Conservation (phyloP, 2,329 filamentous ascomycete species). For the Colletotrichum euphorbiae region DNA sequence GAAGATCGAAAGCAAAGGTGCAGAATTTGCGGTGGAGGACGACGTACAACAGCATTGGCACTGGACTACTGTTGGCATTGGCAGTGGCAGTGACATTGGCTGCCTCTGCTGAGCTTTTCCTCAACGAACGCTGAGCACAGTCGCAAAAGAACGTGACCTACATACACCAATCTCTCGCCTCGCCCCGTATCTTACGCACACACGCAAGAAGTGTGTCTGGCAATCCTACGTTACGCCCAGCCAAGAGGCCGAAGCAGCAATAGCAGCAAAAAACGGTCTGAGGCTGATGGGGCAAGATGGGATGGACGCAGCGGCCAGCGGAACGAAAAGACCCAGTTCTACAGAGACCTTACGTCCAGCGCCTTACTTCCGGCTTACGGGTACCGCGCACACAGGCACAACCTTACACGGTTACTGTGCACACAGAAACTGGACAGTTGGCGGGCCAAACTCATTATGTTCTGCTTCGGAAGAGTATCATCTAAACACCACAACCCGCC, state of each 20-base stretch:
- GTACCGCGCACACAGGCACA: constrained; percentile 29
- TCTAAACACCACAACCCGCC: constrained; percentile 10
- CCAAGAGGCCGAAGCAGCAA: constrained; percentile 34
- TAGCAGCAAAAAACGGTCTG: constrained; percentile 18
- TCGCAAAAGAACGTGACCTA: constrained; percentile 26
- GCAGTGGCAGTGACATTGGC: constrained; percentile 31
- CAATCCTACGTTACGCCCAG: constrained; percentile 31
- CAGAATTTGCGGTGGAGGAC: constrained; percentile 17
- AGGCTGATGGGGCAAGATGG: constrained; percentile 29
- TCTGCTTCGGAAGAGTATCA: constrained; percentile 30
- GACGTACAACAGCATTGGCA: constrained; percentile 11
- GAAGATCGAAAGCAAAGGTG: neutral
- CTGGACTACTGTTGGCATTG: constrained; percentile 10
- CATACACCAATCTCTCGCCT: constrained; percentile 13
- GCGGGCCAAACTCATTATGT: constrained; percentile 21
- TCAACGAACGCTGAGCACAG: constrained; percentile 11
- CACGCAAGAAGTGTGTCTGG: constrained; percentile 17
- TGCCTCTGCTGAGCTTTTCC: constrained; percentile 24
- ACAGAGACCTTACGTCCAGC: constrained; percentile 7
- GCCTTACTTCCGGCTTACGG: neutral
- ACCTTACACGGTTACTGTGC: constrained; percentile 33
- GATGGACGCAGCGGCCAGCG: constrained; percentile 23
- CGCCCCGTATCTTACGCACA: constrained; percentile 11
- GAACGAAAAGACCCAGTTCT: neutral
- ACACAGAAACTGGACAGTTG: constrained; percentile 26